These are phyloP conservation scores for Coccomyxa subellipsoidea DNA, from an alignment of 163 green algal species.

Conservation along the genomic window DNA sequence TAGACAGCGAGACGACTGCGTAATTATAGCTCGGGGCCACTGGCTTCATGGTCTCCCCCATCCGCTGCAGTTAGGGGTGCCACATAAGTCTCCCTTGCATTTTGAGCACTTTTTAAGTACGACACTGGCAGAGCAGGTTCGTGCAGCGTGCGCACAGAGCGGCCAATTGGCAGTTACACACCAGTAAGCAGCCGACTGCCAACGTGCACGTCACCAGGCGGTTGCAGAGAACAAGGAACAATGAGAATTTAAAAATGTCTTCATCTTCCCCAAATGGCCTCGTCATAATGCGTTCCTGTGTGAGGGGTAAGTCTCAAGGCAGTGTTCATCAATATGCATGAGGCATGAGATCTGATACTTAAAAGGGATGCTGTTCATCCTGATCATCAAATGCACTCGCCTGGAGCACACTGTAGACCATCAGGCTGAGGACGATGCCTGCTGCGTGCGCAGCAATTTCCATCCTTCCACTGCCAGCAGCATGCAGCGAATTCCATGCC, in stretches of 20 bases:
- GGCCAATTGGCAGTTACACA: background rate
- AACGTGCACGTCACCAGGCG: slow-evolving; percentile 68
- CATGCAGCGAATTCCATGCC: background rate
- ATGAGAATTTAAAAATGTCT: slow-evolving; percentile 76
- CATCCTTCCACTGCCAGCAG: slow-evolving; percentile 14
- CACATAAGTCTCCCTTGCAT: too few relatives aligned
- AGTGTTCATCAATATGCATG: too few relatives aligned
- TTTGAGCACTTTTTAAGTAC: too few relatives aligned
- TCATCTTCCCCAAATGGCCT: slow-evolving; percentile 68
- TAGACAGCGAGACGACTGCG: slow-evolving; percentile 69
- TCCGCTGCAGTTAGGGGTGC: slow-evolving; percentile 33
- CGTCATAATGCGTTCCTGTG: slow-evolving; percentile 95
- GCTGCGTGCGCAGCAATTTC: slow-evolving; percentile 63
- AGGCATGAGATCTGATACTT: too few relatives aligned
- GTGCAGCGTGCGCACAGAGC: background rate
- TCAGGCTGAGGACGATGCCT: slow-evolving; percentile 79
- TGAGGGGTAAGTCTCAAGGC: too few relatives aligned
- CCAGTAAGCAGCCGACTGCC: slow-evolving; percentile 46
- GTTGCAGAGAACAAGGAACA: slow-evolving; percentile 95
- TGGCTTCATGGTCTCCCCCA: slow-evolving; percentile 54
- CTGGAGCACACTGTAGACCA: slow-evolving; percentile 81
- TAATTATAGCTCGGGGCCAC: slow-evolving; percentile 75
- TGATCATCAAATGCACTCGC: slow-evolving; percentile 4
- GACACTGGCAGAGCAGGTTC: too few relatives aligned
- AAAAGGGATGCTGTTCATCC: too few relatives aligned